Evolutionary conservation across 495 filamentous ascomycete genomes (phyloP), one percentile per base, ranked within the genome.

Genomic region (Aspergillus sparsus): DNA sequence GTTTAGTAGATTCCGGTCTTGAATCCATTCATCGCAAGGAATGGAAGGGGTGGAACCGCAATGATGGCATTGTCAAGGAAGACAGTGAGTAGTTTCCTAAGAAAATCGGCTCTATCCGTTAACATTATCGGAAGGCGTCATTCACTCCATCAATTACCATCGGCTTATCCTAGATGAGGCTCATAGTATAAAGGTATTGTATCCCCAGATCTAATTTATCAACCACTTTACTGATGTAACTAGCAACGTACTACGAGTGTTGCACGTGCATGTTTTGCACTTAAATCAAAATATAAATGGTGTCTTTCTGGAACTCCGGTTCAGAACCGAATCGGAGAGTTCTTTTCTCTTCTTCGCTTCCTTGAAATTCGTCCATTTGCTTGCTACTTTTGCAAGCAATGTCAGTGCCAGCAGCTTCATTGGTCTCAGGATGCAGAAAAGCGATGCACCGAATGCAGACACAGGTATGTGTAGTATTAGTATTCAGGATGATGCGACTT

Each of bases 241-340:
- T 63, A 78, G 82, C 85, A 86, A 64, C 85, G 91, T 35, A 87
- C 83, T 10, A 93, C 90, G n/a, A 87, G 90, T 73, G 92, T 92
- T 46, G 92, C 93, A n/a, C 92, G 89, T 67, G 92, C 92, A 18
- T 96, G 93, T 72, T 96, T 96, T 71, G 92, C 93, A 1, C 77
- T 98, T 49, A 85, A 90, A 47, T 89, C 87, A 55, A 84, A 83
- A 13, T 93, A 93, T 69, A 96, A 93, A 62, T 97, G 94, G 89
- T 98, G 94, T 66, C 82, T 98, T 33, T 93, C 89, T 49, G 94
- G 94, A 5, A 98, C 94, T 5, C 94, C 94, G 0, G 84, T 98
- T 9, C 94, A 97, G 66, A 97, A 97, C 69, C 88, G 94, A 35
- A 97, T 98, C 65, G 94, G 93, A 55, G 94, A 98, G 67, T 94